Evolutionary conservation across 1,284 basidiomycete species (phyloP), one percentile per base, ranked within the genome.

Genomic region (Apiotrichum sp.): DNA sequence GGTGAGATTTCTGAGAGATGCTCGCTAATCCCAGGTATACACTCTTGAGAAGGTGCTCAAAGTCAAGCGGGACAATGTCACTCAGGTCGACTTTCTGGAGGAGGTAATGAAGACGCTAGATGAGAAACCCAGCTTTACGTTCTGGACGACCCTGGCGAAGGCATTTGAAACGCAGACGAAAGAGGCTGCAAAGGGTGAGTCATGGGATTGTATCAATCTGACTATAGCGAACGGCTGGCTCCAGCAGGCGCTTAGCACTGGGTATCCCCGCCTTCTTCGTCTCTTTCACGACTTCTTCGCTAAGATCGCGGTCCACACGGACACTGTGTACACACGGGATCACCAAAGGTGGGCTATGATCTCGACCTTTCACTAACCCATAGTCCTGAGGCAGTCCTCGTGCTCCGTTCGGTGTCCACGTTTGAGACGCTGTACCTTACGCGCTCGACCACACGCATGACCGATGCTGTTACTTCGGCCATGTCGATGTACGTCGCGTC

Each of bases 231-330:
- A 68, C 66, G 36, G 62, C 88, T 98, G 74, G 73, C 76, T 97
- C 10, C 89, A 93, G 63, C 89, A 92, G 70, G 88, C 89, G 3
- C 78, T 98, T 29, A 86, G 86, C 64, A 79, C 82, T 2, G 87
- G 89, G 22, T 97, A 98, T 75, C 89, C 91, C 1, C 83, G 83
- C 50, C 78, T 98, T 3, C 73, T 98, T 6, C 83, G 95, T 11
- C 80, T 96, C 10, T 93, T 98, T 74, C 93, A 98, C 54, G 91
- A 93, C 42, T 95, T 98, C 75, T 97, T 98, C 70, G 85, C 87
- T 16, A 93, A 93, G 72, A 93, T 97, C 49, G 84, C 90, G 0
- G 86, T 96, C 4, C 89, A 96, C 66, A 96, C 93, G 0, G 93
- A 97, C 70, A 95, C 93, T 0, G 79, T 88, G 4, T 98, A 98